Percentiles rank a stretch among this genome's conserved stretches.
These are phyloP conservation scores for Cladophialophora bantiana DNA, from an alignment of 2,329 filamentous ascomycete genomes.

Conservation along the genomic window DNA sequence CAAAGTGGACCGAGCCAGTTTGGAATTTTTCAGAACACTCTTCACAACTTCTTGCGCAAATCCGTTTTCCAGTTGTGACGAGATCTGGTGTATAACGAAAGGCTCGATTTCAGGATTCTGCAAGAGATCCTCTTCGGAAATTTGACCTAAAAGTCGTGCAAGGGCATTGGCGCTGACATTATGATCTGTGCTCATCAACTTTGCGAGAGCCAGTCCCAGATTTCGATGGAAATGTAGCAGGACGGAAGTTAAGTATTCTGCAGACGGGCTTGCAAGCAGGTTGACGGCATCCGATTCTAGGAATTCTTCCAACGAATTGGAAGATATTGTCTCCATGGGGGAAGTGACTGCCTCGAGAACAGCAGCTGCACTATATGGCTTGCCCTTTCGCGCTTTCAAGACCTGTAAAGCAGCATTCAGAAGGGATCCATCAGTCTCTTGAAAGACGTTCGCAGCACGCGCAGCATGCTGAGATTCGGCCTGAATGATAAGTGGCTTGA, in stretches of 20 bases:
- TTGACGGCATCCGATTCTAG: slow-evolving; percentile 63
- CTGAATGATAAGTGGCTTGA: slow-evolving; percentile 49
- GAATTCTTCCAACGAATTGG: slow-evolving; percentile 48
- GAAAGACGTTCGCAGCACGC: slow-evolving; percentile 32
- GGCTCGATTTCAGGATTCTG: slow-evolving; percentile 19
- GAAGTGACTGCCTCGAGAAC: slow-evolving; percentile 62
- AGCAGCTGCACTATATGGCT: slow-evolving; percentile 70
- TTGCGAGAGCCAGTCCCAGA: slow-evolving; percentile 47
- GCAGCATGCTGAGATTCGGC: slow-evolving; percentile 7
- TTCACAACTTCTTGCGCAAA: slow-evolving; percentile 35
- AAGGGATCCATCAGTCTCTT: slow-evolving; percentile 39
- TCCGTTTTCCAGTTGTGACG: slow-evolving; percentile 45
- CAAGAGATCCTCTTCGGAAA: slow-evolving; percentile 23
- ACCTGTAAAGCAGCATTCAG: slow-evolving; percentile 59
- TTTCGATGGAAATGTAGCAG: slow-evolving; percentile 58
- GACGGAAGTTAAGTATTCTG: slow-evolving; percentile 69
- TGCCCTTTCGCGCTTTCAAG: slow-evolving; percentile 64
- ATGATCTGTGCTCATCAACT: slow-evolving; percentile 45
- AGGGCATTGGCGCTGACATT: slow-evolving; percentile 34
- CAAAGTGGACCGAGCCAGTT: slow-evolving; percentile 48
- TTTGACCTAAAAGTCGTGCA: slow-evolving; percentile 18
- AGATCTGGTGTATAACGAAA: slow-evolving; percentile 48
- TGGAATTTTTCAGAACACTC: slow-evolving; percentile 46
- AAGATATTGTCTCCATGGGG: slow-evolving; percentile 42
- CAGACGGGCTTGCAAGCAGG: slow-evolving; percentile 73